Evolutionary conservation across 441 rosid species (phyloP).

Genomic region (Adansonia grandidieri): DNA sequence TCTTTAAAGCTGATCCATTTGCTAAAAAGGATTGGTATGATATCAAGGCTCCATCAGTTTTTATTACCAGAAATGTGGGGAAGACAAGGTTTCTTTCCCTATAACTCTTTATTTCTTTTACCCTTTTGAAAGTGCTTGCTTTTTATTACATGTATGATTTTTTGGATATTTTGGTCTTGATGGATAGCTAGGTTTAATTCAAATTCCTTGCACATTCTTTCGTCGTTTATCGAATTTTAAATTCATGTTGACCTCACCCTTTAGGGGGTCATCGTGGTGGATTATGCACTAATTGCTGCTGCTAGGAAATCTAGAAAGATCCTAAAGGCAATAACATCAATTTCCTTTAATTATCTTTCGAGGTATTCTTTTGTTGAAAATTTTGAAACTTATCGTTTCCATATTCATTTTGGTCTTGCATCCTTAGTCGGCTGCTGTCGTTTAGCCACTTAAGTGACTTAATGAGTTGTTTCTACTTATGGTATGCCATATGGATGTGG

Average conservation of each 20-base stretch:
- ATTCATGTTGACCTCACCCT: background rate
- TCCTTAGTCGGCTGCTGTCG: background rate
- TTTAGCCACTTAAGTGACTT: background rate
- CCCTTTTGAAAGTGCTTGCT: background rate
- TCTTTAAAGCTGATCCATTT: constrained; percentile 71
- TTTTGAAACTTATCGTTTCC: background rate
- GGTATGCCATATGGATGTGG: background rate
- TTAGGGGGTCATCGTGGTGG: background rate
- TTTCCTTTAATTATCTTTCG: background rate
- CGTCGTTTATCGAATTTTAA: background rate
- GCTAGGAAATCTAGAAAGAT: background rate
- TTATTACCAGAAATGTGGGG: constrained; percentile 64
- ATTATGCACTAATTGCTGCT: background rate
- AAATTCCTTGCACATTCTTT: background rate
- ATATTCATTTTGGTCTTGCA: background rate
- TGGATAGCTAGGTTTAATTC: background rate
- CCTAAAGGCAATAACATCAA: background rate
- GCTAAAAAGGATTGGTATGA: constrained; percentile 96
- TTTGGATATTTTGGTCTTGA: background rate
- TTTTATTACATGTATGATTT: background rate
- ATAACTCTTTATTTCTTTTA: background rate
- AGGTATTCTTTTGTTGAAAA: background rate
- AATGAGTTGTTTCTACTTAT: background rate
- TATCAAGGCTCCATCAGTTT: constrained; percentile 79
- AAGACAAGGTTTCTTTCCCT: constrained; percentile 67